Percentiles rank a stretch among this genome's conserved stretches.
Conservation (phyloP, 129 eudicot genomes). For the Mikania micrantha region DNA sequence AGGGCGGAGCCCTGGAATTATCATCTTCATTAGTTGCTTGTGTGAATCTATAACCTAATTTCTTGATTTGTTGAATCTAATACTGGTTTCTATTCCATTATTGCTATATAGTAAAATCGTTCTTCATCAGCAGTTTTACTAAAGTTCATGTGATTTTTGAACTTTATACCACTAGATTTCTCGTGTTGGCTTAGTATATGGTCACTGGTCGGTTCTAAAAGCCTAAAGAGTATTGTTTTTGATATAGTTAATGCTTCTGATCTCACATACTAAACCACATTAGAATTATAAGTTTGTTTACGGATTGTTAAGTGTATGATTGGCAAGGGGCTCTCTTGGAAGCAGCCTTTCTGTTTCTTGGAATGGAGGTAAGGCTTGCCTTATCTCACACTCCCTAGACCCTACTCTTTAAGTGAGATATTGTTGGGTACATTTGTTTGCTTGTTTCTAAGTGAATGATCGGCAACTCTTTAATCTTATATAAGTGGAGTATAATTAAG, state of each 20-base stretch:
- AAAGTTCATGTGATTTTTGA: neutral
- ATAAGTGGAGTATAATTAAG: neutral
- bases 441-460: neutral
- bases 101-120: too few species aligned
- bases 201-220: neutral
- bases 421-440: too few species aligned
- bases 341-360: too few species aligned
- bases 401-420: too few species aligned
- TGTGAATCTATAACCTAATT: too few species aligned
- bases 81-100: too few species aligned
- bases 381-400: too few species aligned
- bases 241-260: neutral
- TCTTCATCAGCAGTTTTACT: neutral
- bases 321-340: too few species aligned
- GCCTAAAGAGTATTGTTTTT: neutral
- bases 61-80: too few species aligned
- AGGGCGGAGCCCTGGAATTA: too few species aligned
- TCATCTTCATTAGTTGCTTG: too few species aligned
- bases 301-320: neutral
- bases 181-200: neutral
- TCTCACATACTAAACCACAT: neutral
- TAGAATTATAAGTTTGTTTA: neutral
- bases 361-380: too few species aligned
- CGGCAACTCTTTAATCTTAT: neutral
- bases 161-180: neutral